phyloP scores from a whole-genome alignment of 192 early-diverging fungal genomes.

The Coemansia sp. region DNA sequence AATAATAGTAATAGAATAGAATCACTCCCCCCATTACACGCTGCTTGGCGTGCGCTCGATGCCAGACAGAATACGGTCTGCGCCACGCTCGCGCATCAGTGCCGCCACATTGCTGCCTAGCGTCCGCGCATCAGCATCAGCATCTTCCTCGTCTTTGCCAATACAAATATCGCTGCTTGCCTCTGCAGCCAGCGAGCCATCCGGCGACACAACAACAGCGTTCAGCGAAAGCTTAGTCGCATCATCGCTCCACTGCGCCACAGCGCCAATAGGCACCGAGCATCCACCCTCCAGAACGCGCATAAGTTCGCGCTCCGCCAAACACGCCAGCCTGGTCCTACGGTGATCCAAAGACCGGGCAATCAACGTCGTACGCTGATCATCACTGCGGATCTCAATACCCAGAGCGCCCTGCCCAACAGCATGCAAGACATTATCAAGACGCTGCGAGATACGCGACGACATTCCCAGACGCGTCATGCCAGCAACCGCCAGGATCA shows the following conservation, averaged over 20 bases:
- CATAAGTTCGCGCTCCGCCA: constrained; percentile 88
- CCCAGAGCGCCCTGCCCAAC: constrained; percentile 94
- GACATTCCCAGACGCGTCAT: constrained; percentile 71
- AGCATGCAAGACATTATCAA: constrained; percentile 78
- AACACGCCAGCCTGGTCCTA: constrained; percentile 67
- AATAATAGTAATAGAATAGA: neutral
- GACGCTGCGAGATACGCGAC: constrained; percentile 71
- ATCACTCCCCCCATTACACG: too few relatives aligned
- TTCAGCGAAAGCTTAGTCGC: constrained; percentile 61
- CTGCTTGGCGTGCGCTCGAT: constrained; percentile 29
- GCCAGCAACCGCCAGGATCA: constrained; percentile 89
- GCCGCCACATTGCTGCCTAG: constrained; percentile 57
- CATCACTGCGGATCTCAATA: constrained; percentile 77
- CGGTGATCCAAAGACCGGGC: constrained; percentile 63
- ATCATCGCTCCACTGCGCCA: constrained; percentile 53
- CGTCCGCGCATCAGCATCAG: constrained; percentile 41
- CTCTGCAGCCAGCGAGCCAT: constrained; percentile 66
- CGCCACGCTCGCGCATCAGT: constrained; percentile 58
- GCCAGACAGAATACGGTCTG: constrained; percentile 56
- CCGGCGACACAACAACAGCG: constrained; percentile 76
- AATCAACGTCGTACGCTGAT: constrained; percentile 55
- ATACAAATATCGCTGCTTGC: constrained; percentile 13
- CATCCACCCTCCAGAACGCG: constrained; percentile 92
- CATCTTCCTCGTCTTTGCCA: neutral
- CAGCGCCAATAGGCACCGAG: constrained; percentile 92